A percentile compares a stretch with the other conserved stretches of the same genome.
These are phyloP conservation scores for Aspergillus cejpii DNA, from an alignment of 2,329 filamentous ascomycete species.

Conservation along the genomic window DNA sequence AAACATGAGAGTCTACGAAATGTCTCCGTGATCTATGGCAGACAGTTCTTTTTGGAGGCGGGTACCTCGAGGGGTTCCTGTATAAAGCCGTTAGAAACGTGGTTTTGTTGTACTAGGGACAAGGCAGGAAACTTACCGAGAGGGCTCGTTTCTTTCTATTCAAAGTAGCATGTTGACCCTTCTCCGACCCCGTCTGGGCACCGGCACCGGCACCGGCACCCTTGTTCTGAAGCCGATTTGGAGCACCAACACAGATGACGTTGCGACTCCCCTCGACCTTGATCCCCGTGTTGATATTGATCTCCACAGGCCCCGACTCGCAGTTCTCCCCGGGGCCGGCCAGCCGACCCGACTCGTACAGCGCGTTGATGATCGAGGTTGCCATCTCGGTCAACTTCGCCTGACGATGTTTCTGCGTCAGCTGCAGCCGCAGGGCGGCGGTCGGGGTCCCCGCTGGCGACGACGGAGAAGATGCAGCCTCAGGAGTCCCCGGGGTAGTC, in stretches of 20 bases:
- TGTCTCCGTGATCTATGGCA: not conserved
- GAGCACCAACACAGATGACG: constrained; percentile 19
- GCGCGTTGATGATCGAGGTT: constrained; percentile 19
- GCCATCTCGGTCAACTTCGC: constrained; percentile 23
- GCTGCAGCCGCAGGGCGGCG: constrained; percentile 7
- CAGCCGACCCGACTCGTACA: constrained; percentile 16
- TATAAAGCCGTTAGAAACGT: not conserved
- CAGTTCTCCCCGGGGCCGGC: constrained; percentile 9
- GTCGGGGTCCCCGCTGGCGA: not conserved
- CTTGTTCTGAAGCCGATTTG: not conserved
- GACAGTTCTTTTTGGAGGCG: not conserved
- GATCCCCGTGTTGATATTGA: constrained; percentile 27
- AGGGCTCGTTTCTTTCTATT: constrained; percentile 18
- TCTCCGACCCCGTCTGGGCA: not conserved
- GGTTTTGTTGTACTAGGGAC: not conserved
- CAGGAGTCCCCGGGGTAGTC: constrained; percentile 3
- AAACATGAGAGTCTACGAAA: not conserved
- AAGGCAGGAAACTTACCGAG: constrained; percentile 17
- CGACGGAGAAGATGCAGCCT: constrained; percentile 2
- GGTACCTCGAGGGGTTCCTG: not conserved
- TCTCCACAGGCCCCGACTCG: constrained; percentile 14
- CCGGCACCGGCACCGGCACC: not conserved
- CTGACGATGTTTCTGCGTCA: constrained; percentile 18
- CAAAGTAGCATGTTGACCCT: not conserved
- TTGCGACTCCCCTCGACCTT: constrained; percentile 26